phyloP scores from a whole-genome alignment of 1,284 basidiomycete species.

The Takashimella koratensis region DNA sequence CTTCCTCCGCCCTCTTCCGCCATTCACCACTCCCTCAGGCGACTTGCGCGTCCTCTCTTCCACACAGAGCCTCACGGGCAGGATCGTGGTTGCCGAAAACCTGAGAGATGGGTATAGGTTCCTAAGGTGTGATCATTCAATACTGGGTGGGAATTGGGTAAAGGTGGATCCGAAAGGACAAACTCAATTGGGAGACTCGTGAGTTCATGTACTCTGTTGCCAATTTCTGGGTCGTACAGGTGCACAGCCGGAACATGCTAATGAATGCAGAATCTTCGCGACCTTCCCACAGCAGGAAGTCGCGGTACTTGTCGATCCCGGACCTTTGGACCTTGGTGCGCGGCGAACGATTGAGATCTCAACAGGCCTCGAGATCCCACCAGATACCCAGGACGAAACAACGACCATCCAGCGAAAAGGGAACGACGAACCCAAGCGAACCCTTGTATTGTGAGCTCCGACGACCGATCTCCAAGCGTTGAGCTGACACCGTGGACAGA shows the following conservation, averaged over 20 bases:
- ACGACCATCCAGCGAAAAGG: background rate
- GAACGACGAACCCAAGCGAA: constrained; percentile 14
- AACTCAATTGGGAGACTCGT: constrained; percentile 54
- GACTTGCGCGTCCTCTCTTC: constrained; percentile 67
- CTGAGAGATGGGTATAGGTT: constrained; percentile 64
- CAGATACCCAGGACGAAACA: background rate
- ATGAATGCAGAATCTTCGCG: constrained; percentile 77
- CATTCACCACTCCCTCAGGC: constrained; percentile 55
- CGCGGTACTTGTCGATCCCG: constrained; percentile 59
- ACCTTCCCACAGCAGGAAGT: constrained; percentile 84
- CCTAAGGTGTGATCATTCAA: constrained; percentile 78
- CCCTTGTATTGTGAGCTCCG: constrained; percentile 31
- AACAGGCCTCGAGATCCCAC: background rate
- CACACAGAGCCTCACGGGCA: constrained; percentile 67
- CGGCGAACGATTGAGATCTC: background rate
- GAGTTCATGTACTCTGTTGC: too few relatives aligned
- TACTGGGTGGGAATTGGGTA: constrained; percentile 87
- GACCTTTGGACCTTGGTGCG: constrained; percentile 10
- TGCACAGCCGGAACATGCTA: too few relatives aligned
- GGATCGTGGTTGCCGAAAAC: constrained; percentile 70
- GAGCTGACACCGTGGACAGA: constrained; percentile 50
- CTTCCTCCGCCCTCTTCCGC: constrained; percentile 32
- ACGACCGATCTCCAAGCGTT: background rate
- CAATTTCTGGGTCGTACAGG: too few relatives aligned
- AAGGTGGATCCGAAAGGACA: constrained; percentile 30